Evolutionary conservation across 2,329 filamentous ascomycete genomes (phyloP), one percentile per base, ranked within the genome.

Genomic region (Hansfordia pulvinata): DNA sequence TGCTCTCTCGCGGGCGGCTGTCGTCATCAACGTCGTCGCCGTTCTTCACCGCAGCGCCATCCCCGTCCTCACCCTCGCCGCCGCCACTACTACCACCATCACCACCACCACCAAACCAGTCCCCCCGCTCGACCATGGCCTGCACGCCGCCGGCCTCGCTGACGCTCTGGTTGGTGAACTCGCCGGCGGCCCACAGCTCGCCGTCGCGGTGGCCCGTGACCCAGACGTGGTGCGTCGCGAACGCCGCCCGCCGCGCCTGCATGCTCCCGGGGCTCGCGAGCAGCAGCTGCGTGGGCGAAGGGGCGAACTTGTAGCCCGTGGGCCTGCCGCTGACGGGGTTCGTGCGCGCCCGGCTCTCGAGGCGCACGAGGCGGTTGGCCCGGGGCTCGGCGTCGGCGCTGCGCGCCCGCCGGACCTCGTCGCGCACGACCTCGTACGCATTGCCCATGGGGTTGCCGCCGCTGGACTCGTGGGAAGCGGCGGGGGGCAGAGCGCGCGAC

Each of bases 361-460:
- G 43, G 32, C 60, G 61, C 32, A 68, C 50, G 5, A 54, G 43
- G 2, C 63, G 54, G 31, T 73, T 73, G 18, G 62, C 46, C 8
- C 48, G 42, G 0, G 69, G 64, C 31, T 64, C 65, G 1, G 69
- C 64, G 27, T 71, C 65, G 4, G 67, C 46, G 30, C 59, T 58
- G 4, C 52, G 40, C 2, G 66, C 58, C 21, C 47, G 48, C 19
- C 58, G 50, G 5, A 76, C 47, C 1, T 47, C 39, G 0, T 51
- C 56, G 25, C 68, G 62, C 11, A 54, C 50, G 23, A 76, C 47
- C 30, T 65, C 53, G 48, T 76, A 79, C 29, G 57, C 61, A 41
- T 74, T 76, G 16, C 75, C 73, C 20, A 62, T 53, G 0, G 73
- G 70, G 37, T 80, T 79, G 3, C 60, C 64, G 13, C 58, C 43